These are phyloP conservation scores for Coffea eugenioides DNA, from an alignment of 257 asterid species.

Conservation along the genomic window DNA sequence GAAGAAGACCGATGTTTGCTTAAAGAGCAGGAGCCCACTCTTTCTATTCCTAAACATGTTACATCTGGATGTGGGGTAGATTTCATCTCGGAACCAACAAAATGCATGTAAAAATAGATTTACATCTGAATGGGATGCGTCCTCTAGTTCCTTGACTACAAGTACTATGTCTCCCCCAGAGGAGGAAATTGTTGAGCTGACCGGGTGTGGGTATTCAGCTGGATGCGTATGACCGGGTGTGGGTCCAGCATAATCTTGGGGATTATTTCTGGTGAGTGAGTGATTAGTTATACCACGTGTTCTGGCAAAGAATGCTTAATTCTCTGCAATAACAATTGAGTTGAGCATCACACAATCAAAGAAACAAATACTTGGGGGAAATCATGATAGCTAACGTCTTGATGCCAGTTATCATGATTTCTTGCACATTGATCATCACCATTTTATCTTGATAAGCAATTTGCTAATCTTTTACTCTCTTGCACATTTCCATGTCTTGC, in stretches of 20 bases:
- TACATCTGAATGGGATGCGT: slow-evolving; percentile 5
- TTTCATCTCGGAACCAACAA: background rate
- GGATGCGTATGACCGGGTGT: background rate
- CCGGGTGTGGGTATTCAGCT: background rate
- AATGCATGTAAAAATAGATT: background rate
- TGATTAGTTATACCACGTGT: background rate
- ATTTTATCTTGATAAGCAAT: no score
- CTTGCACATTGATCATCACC: background rate
- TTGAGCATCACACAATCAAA: no score
- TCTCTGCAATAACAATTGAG: no score
- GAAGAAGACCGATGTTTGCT: background rate
- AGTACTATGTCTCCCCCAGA: background rate
- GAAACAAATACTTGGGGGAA: no score
- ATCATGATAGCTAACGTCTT: no score
- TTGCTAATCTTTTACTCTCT: slow-evolving; percentile 6
- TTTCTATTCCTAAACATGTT: background rate
- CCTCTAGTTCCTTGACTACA: slow-evolving; percentile 9
- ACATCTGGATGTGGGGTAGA: background rate
- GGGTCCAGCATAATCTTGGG: background rate
- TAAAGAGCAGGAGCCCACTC: background rate
- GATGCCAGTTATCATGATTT: no score
- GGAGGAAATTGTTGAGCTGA: background rate
- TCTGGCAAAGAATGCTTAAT: no score
- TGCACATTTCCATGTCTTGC: slow-evolving; percentile 24
- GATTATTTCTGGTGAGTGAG: background rate